Conservation (phyloP, 2,329 filamentous ascomycete species). For the Capronia epimyces region DNA sequence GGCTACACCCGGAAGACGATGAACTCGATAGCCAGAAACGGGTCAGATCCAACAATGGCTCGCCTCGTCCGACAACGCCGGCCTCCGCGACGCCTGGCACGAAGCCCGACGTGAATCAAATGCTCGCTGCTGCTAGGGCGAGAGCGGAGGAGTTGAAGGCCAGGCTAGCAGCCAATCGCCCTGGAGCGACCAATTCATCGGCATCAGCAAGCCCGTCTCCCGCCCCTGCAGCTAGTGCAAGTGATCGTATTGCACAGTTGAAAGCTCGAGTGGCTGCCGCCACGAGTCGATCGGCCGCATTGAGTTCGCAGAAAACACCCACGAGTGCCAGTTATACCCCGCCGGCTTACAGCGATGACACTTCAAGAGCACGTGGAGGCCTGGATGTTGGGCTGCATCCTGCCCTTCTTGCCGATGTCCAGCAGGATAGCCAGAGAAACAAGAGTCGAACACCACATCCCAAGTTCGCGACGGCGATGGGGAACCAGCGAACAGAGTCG, state of each 20-base stretch:
- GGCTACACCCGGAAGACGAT: slow-evolving; percentile 46
- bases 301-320: slow-evolving; percentile 43
- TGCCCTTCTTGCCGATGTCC: slow-evolving; percentile 54
- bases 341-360: slow-evolving; percentile 45
- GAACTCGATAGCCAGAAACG: slow-evolving; percentile 43
- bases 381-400: slow-evolving; percentile 73
- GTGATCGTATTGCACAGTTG: slow-evolving; percentile 67
- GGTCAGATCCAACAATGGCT: slow-evolving; percentile 48
- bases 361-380: slow-evolving; percentile 56
- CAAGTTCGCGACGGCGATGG: slow-evolving; percentile 52
- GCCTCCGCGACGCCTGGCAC: slow-evolving; percentile 29
- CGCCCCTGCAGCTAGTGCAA: slow-evolving; percentile 48
- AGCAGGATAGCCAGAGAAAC: slow-evolving; percentile 41
- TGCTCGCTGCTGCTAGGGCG: slow-evolving; percentile 45
- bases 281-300: slow-evolving; percentile 48
- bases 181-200: slow-evolving; percentile 26
- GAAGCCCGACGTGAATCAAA: slow-evolving; percentile 41
- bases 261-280: slow-evolving; percentile 75
- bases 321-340: slow-evolving; percentile 39
- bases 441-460: slow-evolving; percentile 38
- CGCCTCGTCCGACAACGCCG: slow-evolving; percentile 40
- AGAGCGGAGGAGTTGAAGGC: slow-evolving; percentile 47
- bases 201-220: slow-evolving; percentile 30
- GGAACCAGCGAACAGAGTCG: slow-evolving; percentile 49
- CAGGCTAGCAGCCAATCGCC: slow-evolving; percentile 37